Percentiles rank a stretch among this genome's conserved stretches.
Evolutionary conservation across 2,329 filamentous ascomycete species (phyloP).

Genomic region (Coccinonectria pachysandricola): DNA sequence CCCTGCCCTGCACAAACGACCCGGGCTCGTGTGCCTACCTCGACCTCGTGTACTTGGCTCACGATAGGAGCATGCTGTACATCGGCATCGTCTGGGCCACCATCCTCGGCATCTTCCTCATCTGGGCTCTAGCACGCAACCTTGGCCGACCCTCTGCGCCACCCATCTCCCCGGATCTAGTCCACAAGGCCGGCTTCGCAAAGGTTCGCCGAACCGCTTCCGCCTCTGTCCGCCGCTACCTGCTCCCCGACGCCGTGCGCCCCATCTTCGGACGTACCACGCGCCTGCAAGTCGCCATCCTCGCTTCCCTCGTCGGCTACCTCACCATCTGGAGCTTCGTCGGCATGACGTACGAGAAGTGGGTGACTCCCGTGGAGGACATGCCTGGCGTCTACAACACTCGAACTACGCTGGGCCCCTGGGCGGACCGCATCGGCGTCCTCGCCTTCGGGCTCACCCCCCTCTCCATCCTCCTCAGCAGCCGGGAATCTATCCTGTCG

Average conservation of each 20-base stretch:
- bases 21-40: conserved; percentile 39
- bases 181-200: conserved; percentile 10
- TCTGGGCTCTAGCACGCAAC: conserved; percentile 27
- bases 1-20: conserved; percentile 35
- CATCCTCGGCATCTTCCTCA: conserved; percentile 31
- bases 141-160: conserved; percentile 18
- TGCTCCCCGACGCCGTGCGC: conserved; percentile 50
- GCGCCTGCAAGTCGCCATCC: conserved; percentile 54
- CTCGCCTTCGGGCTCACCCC: conserved; percentile 67
- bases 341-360: conserved; percentile 57
- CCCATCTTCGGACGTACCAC: conserved; percentile 57
- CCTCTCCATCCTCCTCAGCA: conserved; percentile 56
- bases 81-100: conserved; percentile 39
- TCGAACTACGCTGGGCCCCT: conserved; percentile 55
- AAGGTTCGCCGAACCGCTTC: conserved; percentile 27
- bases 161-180: conserved; percentile 12
- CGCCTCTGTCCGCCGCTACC: conserved; percentile 35
- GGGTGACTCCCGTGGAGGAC: conserved; percentile 58
- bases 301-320: conserved; percentile 49
- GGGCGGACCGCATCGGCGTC: conserved; percentile 57
- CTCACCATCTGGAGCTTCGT: conserved; percentile 59
- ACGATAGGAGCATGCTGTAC: conserved; percentile 41
- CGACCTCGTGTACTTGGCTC: conserved; percentile 38
- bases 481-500: conserved; percentile 59
- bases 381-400: conserved; percentile 48